Percentiles rank a stretch among this genome's conserved stretches.
Conservation (phyloP, 148 eudicot species). For the Linanthus parryae region DNA sequence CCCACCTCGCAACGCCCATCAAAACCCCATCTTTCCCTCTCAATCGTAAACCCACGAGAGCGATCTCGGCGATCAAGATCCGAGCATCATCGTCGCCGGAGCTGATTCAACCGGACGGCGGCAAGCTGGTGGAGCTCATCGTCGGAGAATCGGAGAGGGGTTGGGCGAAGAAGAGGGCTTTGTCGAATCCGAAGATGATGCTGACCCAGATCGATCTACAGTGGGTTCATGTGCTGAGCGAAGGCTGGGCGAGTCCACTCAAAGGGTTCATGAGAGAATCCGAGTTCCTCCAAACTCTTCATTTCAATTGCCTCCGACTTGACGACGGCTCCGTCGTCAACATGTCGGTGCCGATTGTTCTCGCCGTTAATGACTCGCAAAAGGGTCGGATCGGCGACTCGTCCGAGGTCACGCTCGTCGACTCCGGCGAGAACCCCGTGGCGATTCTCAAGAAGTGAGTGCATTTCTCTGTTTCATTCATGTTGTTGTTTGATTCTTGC, state of each 20-base stretch:
- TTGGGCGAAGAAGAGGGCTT: constrained; percentile 25
- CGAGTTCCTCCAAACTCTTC: constrained; percentile 99
- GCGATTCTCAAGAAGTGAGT: constrained; percentile 75
- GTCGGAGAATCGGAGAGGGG: constrained; percentile 26
- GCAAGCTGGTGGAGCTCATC: constrained; percentile 52
- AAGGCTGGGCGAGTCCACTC: constrained; percentile 97
- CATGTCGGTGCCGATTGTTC: constrained; percentile 96
- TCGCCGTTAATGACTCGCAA: constrained; percentile 53
- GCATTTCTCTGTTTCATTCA: not conserved
- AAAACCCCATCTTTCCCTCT: constrained; percentile 1
- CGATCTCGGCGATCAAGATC: not conserved
- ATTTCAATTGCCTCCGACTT: constrained; percentile 83
- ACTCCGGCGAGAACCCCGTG: constrained; percentile 32
- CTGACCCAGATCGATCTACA: constrained; percentile 55
- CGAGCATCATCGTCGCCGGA: constrained; percentile 23
- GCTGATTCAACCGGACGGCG: constrained; percentile 82
- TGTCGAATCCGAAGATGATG: constrained; percentile 34
- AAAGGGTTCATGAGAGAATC: constrained; percentile 84
- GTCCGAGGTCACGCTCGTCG: constrained; percentile 51
- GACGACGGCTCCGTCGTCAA: constrained; percentile 60
- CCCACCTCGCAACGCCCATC: constrained; percentile 12
- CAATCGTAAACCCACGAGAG: not conserved
- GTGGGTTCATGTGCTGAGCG: constrained; percentile 93
- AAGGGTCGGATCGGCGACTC: constrained; percentile 48
- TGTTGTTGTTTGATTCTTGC: not conserved